phyloP scores from a whole-genome alignment of 179 eudicot genomes.

The Amaranthus tricolor region DNA sequence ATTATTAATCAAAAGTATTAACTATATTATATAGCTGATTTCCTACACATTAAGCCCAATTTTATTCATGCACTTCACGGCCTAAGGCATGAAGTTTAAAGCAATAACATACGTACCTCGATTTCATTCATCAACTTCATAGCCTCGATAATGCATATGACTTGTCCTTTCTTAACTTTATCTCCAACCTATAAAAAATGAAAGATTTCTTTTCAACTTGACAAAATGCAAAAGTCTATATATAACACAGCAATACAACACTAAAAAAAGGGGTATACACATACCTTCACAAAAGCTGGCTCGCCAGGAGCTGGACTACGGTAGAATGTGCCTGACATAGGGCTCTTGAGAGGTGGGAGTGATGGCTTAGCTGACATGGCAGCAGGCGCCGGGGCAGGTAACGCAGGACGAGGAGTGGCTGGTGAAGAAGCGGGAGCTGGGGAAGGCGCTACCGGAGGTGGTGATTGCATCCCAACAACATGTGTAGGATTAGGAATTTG shows the following conservation, averaged over 20 bases:
- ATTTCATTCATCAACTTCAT: conserved; percentile 99
- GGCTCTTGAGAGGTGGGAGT: conserved; percentile 72
- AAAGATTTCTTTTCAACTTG: background rate
- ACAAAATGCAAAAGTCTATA: background rate
- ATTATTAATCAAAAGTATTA: background rate
- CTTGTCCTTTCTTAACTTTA: conserved; percentile 88
- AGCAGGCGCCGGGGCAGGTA: conserved; percentile 51
- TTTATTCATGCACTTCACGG: background rate
- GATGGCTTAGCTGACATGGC: conserved; percentile 57
- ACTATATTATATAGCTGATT: background rate
- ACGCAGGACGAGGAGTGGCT: conserved; percentile 38
- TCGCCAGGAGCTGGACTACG: conserved; percentile 86
- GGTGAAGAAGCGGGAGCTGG: conserved; percentile 32
- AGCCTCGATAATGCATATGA: conserved; percentile 94
- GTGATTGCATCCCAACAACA: conserved; percentile 52
- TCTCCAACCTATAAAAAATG: conserved; percentile 69
- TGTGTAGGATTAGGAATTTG: conserved; percentile 40
- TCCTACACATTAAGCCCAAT: background rate
- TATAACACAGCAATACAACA: background rate
- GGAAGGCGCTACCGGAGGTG: conserved; percentile 38
- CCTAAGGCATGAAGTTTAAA: background rate
- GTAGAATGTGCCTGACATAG: conserved; percentile 98
- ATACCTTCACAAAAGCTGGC: conserved; percentile 88
- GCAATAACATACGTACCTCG: conserved; percentile 52
- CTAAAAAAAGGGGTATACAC: conserved; percentile 11